phyloP scores from a whole-genome alignment of 306 rosid genomes.

The Lathyrus oleraceus region DNA sequence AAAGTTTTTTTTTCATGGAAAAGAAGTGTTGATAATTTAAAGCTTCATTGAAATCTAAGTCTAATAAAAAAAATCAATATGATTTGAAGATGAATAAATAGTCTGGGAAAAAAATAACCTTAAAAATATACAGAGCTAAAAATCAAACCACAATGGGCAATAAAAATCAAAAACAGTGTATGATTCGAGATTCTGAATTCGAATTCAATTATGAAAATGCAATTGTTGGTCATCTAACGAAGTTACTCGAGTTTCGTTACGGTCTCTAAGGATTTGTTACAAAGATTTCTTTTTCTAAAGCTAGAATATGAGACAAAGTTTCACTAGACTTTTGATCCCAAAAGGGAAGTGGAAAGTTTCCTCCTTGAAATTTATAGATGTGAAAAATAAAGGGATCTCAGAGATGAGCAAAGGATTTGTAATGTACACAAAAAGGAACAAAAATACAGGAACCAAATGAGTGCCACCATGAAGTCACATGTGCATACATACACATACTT shows the following conservation, averaged over 20 bases:
- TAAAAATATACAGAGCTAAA: no score
- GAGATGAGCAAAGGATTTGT: conserved; percentile 15
- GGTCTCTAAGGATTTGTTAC: neutral
- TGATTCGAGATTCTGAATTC: no score
- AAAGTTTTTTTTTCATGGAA: no score
- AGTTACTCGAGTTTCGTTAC: neutral
- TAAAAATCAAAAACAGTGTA: no score
- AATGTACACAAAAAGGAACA: conserved; percentile 16
- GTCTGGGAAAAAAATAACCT: no score
- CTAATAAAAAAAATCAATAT: no score
- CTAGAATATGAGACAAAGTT: neutral
- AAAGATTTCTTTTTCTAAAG: neutral
- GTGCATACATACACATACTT: conserved; percentile 42
- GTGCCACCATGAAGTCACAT: conserved; percentile 32
- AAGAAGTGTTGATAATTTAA: no score
- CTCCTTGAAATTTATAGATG: neutral
- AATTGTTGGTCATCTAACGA: neutral
- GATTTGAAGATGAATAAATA: no score
- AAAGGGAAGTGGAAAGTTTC: neutral
- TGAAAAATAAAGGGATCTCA: neutral
- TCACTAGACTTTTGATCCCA: neutral
- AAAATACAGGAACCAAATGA: conserved; percentile 23
- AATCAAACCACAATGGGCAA: no score
- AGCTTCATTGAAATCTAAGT: no score
- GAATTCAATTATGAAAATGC: no score